phyloP scores from a whole-genome alignment of 805 yeast species.

The Starmerella floris region DNA sequence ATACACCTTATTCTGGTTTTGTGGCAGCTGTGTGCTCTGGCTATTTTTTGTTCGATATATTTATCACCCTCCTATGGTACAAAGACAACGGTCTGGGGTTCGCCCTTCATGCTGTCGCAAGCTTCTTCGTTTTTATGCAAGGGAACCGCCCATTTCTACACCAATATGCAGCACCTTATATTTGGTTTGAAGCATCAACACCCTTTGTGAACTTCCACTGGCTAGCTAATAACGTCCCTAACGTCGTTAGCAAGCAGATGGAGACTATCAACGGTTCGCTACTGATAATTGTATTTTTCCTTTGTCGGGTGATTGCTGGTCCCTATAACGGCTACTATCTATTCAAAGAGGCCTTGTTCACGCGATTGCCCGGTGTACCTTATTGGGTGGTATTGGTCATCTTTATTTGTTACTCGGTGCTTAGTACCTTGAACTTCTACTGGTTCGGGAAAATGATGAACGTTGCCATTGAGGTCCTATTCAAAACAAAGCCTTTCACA shows the following conservation, averaged over 20 bases:
- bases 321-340: constrained; percentile 46
- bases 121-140: constrained; percentile 55
- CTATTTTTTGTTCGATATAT: constrained; percentile 81
- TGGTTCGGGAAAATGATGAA: constrained; percentile 83
- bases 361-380: constrained; percentile 31
- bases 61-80: constrained; percentile 50
- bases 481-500: background rate
- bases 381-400: constrained; percentile 37
- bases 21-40: constrained; percentile 64
- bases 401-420: constrained; percentile 44
- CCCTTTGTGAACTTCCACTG: constrained; percentile 92
- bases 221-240: constrained; percentile 73
- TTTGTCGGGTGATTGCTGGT: constrained; percentile 78
- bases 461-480: constrained; percentile 13
- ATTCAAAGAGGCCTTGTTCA: constrained; percentile 26
- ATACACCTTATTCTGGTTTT: constrained; percentile 59
- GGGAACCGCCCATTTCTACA: constrained; percentile 61
- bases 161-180: constrained; percentile 70
- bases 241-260: constrained; percentile 41
- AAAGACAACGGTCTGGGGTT: constrained; percentile 68
- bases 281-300: constrained; percentile 57
- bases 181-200: constrained; percentile 76
- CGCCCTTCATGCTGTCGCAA: constrained; percentile 69
- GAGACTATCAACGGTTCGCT: constrained; percentile 58
- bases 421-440: constrained; percentile 55